Percentiles rank a stretch among this genome's conserved stretches.
These are phyloP conservation scores for Triticum urartu DNA, from an alignment of 176 grass and related monocot genomes.

Conservation along the genomic window DNA sequence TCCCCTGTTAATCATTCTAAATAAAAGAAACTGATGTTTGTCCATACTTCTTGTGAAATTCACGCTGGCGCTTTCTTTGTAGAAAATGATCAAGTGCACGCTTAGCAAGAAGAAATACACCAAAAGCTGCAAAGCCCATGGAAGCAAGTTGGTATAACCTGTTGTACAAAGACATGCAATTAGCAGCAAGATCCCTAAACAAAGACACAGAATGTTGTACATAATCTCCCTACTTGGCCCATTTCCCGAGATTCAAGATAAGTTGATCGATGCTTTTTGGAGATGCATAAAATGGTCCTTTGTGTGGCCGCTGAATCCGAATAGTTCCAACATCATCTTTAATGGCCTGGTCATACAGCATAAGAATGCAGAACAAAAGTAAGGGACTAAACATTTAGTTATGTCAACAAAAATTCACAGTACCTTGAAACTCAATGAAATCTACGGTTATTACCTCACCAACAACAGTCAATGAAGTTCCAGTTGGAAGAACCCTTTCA, in stretches of 20 bases:
- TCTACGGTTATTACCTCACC: conserved; percentile 69
- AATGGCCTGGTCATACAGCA: conserved; percentile 66
- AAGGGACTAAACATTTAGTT: not conserved
- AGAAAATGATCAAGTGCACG: conserved; percentile 79
- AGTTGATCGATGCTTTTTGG: conserved; percentile 88
- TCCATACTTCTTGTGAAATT: conserved; percentile 79
- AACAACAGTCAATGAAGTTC: conserved; percentile 89
- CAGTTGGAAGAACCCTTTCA: conserved; percentile 93
- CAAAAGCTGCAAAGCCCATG: conserved; percentile 79
- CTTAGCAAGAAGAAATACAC: conserved; percentile 85
- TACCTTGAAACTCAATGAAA: not conserved
- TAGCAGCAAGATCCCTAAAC: conserved; percentile 10
- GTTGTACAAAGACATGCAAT: conserved; percentile 23
- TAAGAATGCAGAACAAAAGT: conserved; percentile 21
- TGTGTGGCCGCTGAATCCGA: conserved; percentile 82
- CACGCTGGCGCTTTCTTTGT: conserved; percentile 55
- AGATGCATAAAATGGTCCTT: conserved; percentile 93
- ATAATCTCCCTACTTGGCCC: conserved; percentile 73
- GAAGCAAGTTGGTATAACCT: conserved; percentile 91
- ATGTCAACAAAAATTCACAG: conserved; percentile 1
- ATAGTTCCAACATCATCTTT: conserved; percentile 97
- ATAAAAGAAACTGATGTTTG: not conserved
- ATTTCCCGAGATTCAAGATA: conserved; percentile 89
- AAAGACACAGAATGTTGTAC: not conserved
- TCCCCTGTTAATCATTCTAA: not conserved